Evolutionary conservation across 305 asterid species (phyloP).

Genomic region (Fraxinus velutina): DNA sequence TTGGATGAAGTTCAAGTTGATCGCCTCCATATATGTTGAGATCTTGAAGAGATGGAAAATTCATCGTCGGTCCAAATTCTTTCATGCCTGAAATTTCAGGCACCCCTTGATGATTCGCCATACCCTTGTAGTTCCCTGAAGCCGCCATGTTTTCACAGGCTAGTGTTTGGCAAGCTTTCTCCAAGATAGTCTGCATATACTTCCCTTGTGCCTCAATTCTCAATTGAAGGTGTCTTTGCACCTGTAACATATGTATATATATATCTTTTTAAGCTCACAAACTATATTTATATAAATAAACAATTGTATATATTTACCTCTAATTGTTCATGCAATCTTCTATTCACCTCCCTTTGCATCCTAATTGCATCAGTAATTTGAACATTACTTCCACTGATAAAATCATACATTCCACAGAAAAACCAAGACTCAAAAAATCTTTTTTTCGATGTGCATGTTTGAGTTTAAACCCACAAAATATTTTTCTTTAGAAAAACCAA

Average conservation of each 20-base stretch:
- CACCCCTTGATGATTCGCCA: conserved; percentile 33
- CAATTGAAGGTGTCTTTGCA: conserved; percentile 89
- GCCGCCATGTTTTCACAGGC: conserved; percentile 42
- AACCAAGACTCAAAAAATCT: conserved; percentile 13
- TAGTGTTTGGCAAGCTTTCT: conserved; percentile 74
- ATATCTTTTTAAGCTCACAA: not conserved
- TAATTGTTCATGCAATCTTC: conserved; percentile 86
- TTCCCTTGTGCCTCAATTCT: conserved; percentile 97
- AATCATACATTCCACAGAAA: conserved; percentile 23
- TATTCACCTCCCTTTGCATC: conserved; percentile 98
- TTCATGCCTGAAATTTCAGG: conserved; percentile 42
- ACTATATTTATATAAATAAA: not conserved
- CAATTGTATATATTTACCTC: conserved; percentile 34
- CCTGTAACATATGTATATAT: conserved; percentile 36
- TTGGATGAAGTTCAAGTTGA: conserved; percentile 52
- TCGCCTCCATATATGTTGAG: conserved; percentile 74
- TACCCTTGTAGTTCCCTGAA: not conserved
- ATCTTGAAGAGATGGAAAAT: conserved; percentile 76
- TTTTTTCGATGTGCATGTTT: not conserved
- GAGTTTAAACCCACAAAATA: not conserved
- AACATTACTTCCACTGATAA: conserved; percentile 41
- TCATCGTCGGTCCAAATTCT: conserved; percentile 47
- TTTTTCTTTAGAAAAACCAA: not conserved
- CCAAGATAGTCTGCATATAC: conserved; percentile 91
- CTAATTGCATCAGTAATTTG: conserved; percentile 54